A percentile compares a stretch with the other conserved stretches of the same genome.
phyloP scores from a whole-genome alignment of 768 basidiomycete genomes.

The Amanita molliuscula region DNA sequence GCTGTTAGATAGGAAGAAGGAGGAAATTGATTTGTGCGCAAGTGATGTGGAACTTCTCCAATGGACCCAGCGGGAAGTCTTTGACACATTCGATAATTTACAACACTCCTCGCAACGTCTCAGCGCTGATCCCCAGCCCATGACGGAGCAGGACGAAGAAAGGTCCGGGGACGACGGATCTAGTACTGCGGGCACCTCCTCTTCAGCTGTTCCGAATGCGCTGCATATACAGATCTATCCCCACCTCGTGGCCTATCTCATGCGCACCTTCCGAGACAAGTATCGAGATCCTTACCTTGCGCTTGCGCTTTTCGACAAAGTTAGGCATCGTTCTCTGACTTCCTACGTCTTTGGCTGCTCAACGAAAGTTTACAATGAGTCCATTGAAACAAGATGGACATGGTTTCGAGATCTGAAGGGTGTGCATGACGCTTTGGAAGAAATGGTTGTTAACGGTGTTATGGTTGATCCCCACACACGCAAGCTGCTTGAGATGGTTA shows the following conservation, averaged over 20 bases:
- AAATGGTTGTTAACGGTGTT: slow-evolving; percentile 79
- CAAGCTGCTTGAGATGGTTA: slow-evolving; percentile 48
- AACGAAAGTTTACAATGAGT: slow-evolving; percentile 79
- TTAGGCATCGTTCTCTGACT: slow-evolving; percentile 59
- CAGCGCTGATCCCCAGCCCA: slow-evolving; percentile 33
- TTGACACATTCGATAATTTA: slow-evolving; percentile 39
- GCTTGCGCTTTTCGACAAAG: slow-evolving; percentile 74
- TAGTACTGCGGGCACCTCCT: slow-evolving; percentile 1
- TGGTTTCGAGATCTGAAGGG: slow-evolving; percentile 76
- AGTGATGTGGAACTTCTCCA: slow-evolving; percentile 62
- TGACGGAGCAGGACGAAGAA: slow-evolving; percentile 19
- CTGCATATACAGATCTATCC: slow-evolving; percentile 64
- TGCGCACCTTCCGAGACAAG: slow-evolving; percentile 68
- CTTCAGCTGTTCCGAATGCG: slow-evolving; percentile 7
- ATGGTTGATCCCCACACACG: slow-evolving; percentile 51
- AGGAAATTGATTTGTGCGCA: slow-evolving; percentile 59
- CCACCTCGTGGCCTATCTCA: slow-evolving; percentile 64
- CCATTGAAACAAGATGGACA: slow-evolving; percentile 77
- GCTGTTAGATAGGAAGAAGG: slow-evolving; percentile 57
- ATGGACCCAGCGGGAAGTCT: slow-evolving; percentile 62
- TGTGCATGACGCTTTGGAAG: slow-evolving; percentile 60
- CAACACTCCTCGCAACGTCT: slow-evolving; percentile 24
- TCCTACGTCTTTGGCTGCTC: slow-evolving; percentile 90
- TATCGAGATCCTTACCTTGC: slow-evolving; percentile 75
- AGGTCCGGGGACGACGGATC: slow-evolving; percentile 14